A percentile compares a stretch with the other conserved stretches of the same genome.
phyloP scores from a whole-genome alignment of 805 yeast genomes.

The Saturnispora ahearnii region DNA sequence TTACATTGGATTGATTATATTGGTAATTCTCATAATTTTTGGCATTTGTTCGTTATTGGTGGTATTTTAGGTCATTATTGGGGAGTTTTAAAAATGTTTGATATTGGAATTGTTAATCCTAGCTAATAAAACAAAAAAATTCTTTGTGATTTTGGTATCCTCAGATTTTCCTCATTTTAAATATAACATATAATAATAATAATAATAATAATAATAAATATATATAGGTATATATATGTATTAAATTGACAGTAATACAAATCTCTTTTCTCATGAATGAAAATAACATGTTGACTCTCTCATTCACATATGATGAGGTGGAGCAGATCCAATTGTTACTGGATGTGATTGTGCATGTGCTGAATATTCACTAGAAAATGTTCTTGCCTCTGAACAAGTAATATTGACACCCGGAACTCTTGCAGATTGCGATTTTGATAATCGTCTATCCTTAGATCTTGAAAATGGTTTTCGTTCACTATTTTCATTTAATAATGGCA shows the following conservation, averaged over 20 bases:
- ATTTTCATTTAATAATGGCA: slow-evolving; percentile 8
- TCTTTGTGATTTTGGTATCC: not conserved
- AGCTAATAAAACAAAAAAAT: too few species aligned
- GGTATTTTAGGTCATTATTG: slow-evolving; percentile 88
- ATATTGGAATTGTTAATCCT: slow-evolving; percentile 13
- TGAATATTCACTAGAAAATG: slow-evolving; percentile 8
- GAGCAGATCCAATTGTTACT: slow-evolving; percentile 2
- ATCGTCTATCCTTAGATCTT: too few species aligned
- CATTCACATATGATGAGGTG: not conserved
- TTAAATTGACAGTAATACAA: not conserved
- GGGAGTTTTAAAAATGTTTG: slow-evolving; percentile 67
- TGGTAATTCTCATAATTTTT: slow-evolving; percentile 74
- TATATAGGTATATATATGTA: not conserved
- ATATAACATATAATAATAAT: not conserved
- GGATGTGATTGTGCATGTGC: slow-evolving; percentile 5
- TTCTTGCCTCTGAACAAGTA: not conserved
- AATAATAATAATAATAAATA: not conserved
- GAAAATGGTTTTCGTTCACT: not conserved
- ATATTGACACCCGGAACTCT: not conserved
- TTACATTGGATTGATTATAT: slow-evolving; percentile 81
- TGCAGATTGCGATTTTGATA: not conserved
- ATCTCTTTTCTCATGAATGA: not conserved
- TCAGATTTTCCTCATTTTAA: not conserved
- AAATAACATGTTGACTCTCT: too few species aligned
- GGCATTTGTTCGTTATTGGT: slow-evolving; percentile 87